Evolutionary conservation across 305 asterid genomes (phyloP), one percentile per base, ranked within the genome.

Genomic region (Nicotiana rustica): DNA sequence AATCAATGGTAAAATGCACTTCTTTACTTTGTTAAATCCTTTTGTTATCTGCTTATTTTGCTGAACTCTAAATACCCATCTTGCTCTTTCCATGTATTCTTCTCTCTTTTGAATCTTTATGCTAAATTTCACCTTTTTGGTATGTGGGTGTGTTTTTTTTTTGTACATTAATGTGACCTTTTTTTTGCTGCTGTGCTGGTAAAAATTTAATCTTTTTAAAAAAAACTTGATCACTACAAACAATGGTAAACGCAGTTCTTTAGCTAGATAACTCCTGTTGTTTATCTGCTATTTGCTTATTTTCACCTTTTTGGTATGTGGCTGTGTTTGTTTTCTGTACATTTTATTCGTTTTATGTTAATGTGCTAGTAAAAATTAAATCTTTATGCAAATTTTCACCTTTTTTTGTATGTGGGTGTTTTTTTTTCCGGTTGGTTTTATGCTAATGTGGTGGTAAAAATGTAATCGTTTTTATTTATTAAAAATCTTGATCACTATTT

Each of bases 301-400:
- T 66, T 67, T 38, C 17, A 66, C 38, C 66, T 80, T 56, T 78
- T 61, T 17, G 62, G 25, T 56, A 10, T 41, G 10, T 17, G 29
- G 47, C 61, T 77, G 44, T 66, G 35, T 66, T 14, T 18, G 47
- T 81, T 71, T 68, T 79, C 75, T 77, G 78, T 17, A 77, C 69
- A 83, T 62, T 31, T 25, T 49, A 25, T 77, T 71, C 36, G 36
- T 61, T 71, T 13, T 77, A n/a, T 59, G 78, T 61, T 75, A 86
- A 49, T 81, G 85, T 83, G 67, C 38, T 67, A 81, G 56, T 17
- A 36, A 52, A 52, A 52, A 52, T 52, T 41, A 41, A 41, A 52
- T 55, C 29, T 2, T 15, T 76, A 15, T 15, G 66, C 21, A 25
- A 55, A 14, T 7, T 29, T 13, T 15, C 47, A 55, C 66, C 31